Conservation (phyloP, 2,329 filamentous ascomycete species). For the Monosporascus sp. region DNA sequence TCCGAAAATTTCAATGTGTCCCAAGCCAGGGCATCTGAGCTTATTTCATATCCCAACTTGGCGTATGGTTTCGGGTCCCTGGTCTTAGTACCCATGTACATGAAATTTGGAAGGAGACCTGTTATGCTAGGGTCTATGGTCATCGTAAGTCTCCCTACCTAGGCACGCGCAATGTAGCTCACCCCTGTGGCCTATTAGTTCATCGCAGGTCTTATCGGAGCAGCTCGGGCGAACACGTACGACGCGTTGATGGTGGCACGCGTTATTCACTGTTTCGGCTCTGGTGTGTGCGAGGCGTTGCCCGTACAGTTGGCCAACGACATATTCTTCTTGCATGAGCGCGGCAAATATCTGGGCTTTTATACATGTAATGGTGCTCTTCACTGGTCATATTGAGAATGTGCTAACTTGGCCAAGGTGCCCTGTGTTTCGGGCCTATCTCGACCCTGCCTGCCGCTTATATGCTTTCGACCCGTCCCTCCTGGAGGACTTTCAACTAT, state of each 20-base stretch:
- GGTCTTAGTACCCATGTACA: conserved; percentile 51
- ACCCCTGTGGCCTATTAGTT: conserved; percentile 20
- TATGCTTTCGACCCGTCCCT: conserved; percentile 53
- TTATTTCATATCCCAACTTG: conserved; percentile 56
- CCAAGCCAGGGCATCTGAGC: conserved; percentile 44
- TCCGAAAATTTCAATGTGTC: conserved; percentile 45
- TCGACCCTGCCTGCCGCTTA: conserved; percentile 55
- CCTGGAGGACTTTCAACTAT: conserved; percentile 58
- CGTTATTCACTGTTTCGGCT: conserved; percentile 34
- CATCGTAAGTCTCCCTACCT: conserved; percentile 19
- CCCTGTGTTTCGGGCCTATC: conserved; percentile 49
- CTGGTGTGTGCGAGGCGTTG: conserved; percentile 38
- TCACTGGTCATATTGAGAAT: neutral
- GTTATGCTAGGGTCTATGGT: conserved; percentile 36
- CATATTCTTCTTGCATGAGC: conserved; percentile 41
- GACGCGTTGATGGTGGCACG: conserved; percentile 33
- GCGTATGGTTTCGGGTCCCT: conserved; percentile 54
- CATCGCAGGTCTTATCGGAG: conserved; percentile 33
- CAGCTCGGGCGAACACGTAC: conserved; percentile 30
- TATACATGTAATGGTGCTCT: conserved; percentile 40
- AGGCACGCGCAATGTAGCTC: no score
- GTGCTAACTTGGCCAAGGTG: conserved; percentile 29
- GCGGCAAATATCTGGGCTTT: conserved; percentile 50
- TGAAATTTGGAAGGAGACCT: conserved; percentile 39
- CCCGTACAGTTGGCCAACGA: conserved; percentile 41